A percentile compares a stretch with the other conserved stretches of the same genome.
Evolutionary conservation across 2,329 filamentous ascomycete species (phyloP).

Genomic region (Cephalotrichum gorgonifer): DNA sequence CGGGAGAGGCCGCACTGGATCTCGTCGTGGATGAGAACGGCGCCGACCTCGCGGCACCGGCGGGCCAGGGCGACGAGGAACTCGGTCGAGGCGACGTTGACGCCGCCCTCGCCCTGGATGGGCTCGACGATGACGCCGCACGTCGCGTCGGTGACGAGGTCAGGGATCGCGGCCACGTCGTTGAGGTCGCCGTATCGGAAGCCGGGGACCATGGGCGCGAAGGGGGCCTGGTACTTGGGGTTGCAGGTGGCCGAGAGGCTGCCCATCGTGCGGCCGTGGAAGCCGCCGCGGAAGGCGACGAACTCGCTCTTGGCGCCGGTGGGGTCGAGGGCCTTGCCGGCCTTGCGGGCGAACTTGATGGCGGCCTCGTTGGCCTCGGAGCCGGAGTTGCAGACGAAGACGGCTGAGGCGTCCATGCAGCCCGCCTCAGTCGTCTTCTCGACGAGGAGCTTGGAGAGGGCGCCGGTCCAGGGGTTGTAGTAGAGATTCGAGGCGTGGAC

Average conservation of each 20-base stretch:
- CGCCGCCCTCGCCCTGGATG: constrained; percentile 92
- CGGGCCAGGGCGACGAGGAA: constrained; percentile 78
- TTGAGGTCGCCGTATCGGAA: constrained; percentile 85
- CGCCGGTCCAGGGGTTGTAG: constrained; percentile 91
- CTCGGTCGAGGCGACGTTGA: constrained; percentile 71
- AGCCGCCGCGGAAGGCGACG: constrained; percentile 83
- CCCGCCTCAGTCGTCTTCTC: constrained; percentile 70
- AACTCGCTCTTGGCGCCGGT: constrained; percentile 69
- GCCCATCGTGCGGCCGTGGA: constrained; percentile 96
- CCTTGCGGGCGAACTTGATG: constrained; percentile 92
- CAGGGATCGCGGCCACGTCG: constrained; percentile 57
- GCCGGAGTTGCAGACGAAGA: constrained; percentile 94
- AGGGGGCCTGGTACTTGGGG: constrained; percentile 93
- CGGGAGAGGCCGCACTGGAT: constrained; percentile 90
- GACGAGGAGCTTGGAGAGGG: constrained; percentile 75
- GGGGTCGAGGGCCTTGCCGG: constrained; percentile 65
- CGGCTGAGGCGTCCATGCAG: constrained; percentile 69
- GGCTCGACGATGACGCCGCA: constrained; percentile 95
- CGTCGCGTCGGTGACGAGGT: constrained; percentile 71
- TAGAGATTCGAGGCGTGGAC: constrained; percentile 94
- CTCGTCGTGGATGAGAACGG: constrained; percentile 88
- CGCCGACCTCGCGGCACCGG: constrained; percentile 77
- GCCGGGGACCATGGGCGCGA: constrained; percentile 89
- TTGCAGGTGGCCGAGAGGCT: constrained; percentile 92
- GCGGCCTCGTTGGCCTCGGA: constrained; percentile 96